Evolutionary conservation across 2,329 filamentous ascomycete genomes (phyloP).

Genomic region (Tolypocladium album): DNA sequence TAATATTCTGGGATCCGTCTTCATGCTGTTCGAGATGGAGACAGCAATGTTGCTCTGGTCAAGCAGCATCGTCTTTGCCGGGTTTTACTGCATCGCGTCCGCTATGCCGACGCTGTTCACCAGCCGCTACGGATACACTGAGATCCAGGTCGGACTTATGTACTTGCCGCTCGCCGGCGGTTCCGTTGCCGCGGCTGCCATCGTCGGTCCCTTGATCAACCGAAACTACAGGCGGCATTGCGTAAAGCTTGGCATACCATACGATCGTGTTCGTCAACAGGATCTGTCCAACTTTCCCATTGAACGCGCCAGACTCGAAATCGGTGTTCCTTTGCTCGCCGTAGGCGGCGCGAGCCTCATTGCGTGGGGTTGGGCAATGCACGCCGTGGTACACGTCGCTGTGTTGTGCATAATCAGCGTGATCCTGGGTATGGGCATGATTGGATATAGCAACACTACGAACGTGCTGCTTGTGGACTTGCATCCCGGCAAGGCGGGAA

Average conservation of each 20-base stretch:
- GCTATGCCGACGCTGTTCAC: conserved; percentile 32
- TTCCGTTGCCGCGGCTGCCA: conserved; percentile 32
- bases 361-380: conserved; percentile 41
- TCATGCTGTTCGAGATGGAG: conserved; percentile 29
- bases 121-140: conserved; percentile 47
- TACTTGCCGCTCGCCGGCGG: conserved; percentile 40
- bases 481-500: conserved; percentile 38
- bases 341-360: conserved; percentile 35
- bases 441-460: conserved; percentile 42
- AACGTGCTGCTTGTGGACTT: conserved; percentile 46
- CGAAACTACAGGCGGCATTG: conserved; percentile 58
- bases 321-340: conserved; percentile 39
- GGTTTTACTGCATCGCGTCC: conserved; percentile 36
- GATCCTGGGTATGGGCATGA: conserved; percentile 35
- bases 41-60: conserved; percentile 32
- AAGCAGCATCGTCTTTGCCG: conserved; percentile 34
- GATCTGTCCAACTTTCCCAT: conserved; percentile 39
- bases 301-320: conserved; percentile 37
- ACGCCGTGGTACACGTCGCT: conserved; percentile 29
- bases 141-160: conserved; percentile 42
- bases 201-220: conserved; percentile 48
- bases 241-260: conserved; percentile 34
- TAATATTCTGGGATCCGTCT: conserved; percentile 28
- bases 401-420: conserved; percentile 36
- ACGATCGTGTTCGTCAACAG: conserved; percentile 40